Evolutionary conservation across 495 filamentous ascomycete species (phyloP), one percentile per base, ranked within the genome.

Genomic region (Aspergillus nidulans): DNA sequence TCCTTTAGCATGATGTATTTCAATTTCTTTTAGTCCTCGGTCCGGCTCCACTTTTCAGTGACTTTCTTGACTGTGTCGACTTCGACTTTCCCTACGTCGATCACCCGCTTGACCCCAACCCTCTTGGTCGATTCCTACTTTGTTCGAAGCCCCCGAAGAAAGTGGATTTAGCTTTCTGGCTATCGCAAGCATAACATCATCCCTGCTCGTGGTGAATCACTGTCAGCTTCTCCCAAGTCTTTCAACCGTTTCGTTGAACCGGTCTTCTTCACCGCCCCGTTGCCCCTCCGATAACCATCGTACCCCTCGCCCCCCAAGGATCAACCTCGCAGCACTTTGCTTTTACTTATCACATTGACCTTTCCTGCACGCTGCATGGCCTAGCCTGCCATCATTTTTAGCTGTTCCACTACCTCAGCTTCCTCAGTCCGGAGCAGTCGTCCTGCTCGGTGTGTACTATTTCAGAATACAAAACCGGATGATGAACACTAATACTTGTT

Each of bases 291-390:
- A 20, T 41, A 24, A 26, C 48, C 16, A 38, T 49, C 46, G 46
- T 49, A 30, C 46, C 46, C 30, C 46, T 49, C 46, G 13, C 16
- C 18, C 10, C 23, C 28, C 3, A 9, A 19, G 13, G 28, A 36
- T 18, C 42, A 38, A 49, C 20, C 20, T 25, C n/a, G 36, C 36
- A 9, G 36, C 15, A 18, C 24, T 46, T 15, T 26, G n/a, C 1
- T 4, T 52, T 20, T 45, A 34, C n/a, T 20, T 28, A 32, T 42
- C 44, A 13, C 19, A 38, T 49, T 49, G 47, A 38, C 19, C 21
- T 2, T 42, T 38, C 3, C 9, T 41, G 26, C 40, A 8, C 15
- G 46, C 15, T 64, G 48, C 57, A 69, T 68, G 70, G 66, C 63
- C 32, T 63, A 57, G 42, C 23, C 53, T 46, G 45, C 39, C 40